Conservation (phyloP, 192 early-diverging fungal species). For the Coemansia nantahalensis region DNA sequence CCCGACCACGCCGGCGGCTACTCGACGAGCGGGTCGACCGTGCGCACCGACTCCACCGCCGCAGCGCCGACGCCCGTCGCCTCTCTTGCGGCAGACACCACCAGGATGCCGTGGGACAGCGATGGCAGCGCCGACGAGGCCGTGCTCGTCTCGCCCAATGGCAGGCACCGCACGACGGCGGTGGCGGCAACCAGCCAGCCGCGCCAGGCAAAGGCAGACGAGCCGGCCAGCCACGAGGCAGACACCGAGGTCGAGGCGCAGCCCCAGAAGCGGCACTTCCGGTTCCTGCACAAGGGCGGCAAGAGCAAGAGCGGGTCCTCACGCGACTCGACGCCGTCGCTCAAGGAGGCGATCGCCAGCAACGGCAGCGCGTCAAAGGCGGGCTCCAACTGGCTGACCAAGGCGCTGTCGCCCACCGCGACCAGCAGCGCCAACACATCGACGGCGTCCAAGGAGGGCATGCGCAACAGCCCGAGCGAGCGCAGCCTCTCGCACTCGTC, state of each 20-base stretch:
- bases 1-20: constrained; percentile 20
- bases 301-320: constrained; percentile 26
- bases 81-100: neutral
- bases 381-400: neutral
- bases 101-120: constrained; percentile 46
- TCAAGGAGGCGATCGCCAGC: constrained; percentile 13
- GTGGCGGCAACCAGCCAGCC: constrained; percentile 5
- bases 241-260: constrained; percentile 18
- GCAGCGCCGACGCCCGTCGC: neutral
- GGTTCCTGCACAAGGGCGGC: constrained; percentile 44
- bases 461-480: constrained; percentile 24
- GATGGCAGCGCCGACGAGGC: constrained; percentile 38
- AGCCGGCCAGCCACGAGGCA: neutral
- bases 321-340: constrained; percentile 17
- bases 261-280: constrained; percentile 45
- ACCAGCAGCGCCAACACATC: constrained; percentile 29
- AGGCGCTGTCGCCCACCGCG: neutral
- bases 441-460: constrained; percentile 21
- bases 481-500: constrained; percentile 29
- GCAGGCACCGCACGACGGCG: neutral
- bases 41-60: neutral
- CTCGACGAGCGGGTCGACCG: constrained; percentile 13
- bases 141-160: neutral
- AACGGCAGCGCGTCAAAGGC: constrained; percentile 26
- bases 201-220: neutral